Conservation (phyloP, 306 rosid species). For the Ormosia semicastrata region DNA sequence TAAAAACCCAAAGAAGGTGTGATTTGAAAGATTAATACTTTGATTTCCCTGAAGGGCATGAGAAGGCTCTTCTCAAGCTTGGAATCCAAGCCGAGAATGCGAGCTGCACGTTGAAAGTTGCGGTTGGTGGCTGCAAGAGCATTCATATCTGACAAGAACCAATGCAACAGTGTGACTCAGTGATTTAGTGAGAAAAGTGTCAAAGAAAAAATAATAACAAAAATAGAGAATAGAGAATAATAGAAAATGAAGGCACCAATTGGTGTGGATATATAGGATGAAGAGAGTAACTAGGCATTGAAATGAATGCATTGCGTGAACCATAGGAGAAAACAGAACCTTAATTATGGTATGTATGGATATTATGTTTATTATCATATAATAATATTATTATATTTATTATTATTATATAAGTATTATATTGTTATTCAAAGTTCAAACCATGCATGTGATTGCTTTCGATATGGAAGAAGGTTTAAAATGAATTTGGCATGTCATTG, state of each 20-base stretch:
- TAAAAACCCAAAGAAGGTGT: neutral
- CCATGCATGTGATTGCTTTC: neutral
- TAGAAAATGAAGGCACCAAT: neutral
- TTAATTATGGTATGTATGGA: neutral
- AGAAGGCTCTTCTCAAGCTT: conserved; percentile 71
- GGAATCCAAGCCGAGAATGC: conserved; percentile 69
- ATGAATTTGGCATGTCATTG: neutral
- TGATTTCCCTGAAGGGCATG: conserved; percentile 72
- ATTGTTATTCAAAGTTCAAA: no score
- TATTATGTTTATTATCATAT: no score
- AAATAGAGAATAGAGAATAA: neutral
- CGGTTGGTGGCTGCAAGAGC: conserved; percentile 73
- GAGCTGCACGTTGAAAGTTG: conserved; percentile 63
- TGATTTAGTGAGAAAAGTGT: neutral
- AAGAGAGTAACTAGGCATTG: neutral
- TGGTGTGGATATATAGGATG: neutral
- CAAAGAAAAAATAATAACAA: neutral
- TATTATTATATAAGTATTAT: neutral
- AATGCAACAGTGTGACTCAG: conserved; percentile 11
- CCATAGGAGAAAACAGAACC: neutral
- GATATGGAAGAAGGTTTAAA: neutral
- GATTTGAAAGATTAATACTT: conserved; percentile 22
- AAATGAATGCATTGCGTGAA: neutral
- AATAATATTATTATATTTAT: neutral
- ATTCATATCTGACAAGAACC: conserved; percentile 43